Base-by-base conservation (phyloP, 176 grass and related monocot genomes). In the Triticum timopheevii region DNA sequence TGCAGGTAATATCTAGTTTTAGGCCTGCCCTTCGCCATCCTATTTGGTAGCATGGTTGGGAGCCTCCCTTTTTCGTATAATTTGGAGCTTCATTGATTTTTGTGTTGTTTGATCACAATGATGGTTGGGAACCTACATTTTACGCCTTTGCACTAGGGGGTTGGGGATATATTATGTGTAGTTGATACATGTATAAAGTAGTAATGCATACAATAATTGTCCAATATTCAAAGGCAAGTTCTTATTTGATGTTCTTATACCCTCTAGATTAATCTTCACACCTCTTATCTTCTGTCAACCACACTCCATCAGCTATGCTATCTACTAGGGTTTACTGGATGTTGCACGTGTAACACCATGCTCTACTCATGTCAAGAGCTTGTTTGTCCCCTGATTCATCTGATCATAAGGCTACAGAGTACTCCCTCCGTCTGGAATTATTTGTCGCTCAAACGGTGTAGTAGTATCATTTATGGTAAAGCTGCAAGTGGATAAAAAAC, bases 1-100 rank as follows among this genome's bases (percentile, higher is more conserved):
- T 86, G 59, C 88, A 91, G 93, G 93, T 95, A 95, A 85, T 65
- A 27, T 42, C 16, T 79, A 69, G 2, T 39, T 65, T 19, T 45
- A 65, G 65, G 39, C 58, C 44, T 47, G 12, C 44, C 44, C 44
- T 47, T 47, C 3, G 44, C 44, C 34, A 61, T 80, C 67, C 25
- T 27, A 61, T 34, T 28, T 82, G 24, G 35, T 47, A 30, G 24
- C 16, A 61, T 72, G 35, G 33, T 68, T 69, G 59, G 36, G 39
- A 49, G 62, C 25, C 8, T 85, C n/a, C 36, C 13, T 27, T 27
- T 25, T 24, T 75, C 11, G 10, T 81, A 61, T 75, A 50, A 47
- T 74, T 58, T 86, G 61, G 33, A 19, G 4, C 23, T 50, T 73
- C 69, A 59, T 76, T 33, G n/a, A n/a, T 45, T 77, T 81, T 84